Evolutionary conservation across 139 green algal genomes (phyloP).

Genomic region (Mesotaenium endlicherianum): DNA sequence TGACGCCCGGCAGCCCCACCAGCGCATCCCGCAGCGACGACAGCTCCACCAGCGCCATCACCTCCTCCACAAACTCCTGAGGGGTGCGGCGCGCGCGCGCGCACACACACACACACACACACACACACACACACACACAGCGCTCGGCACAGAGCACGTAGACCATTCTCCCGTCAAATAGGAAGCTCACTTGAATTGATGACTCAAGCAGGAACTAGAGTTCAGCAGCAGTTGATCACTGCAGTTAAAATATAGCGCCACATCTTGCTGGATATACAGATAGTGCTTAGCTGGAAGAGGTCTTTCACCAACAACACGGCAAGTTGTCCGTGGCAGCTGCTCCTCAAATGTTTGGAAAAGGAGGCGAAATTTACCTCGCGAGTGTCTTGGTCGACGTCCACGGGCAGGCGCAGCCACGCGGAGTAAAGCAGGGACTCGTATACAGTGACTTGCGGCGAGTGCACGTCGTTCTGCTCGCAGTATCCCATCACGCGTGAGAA

Average conservation of each 20-base stretch:
- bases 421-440: constrained; percentile 62
- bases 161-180: no score
- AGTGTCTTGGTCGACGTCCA: constrained; percentile 30
- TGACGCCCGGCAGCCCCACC: constrained; percentile 50
- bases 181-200: no score
- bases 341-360: no score
- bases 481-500: constrained; percentile 65
- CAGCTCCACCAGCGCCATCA: constrained; percentile 76
- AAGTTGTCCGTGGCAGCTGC: no score
- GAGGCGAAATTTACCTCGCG: no score
- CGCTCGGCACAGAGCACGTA: no score
- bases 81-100: not conserved
- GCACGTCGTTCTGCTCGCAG: constrained; percentile 39
- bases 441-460: constrained; percentile 58
- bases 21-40: constrained; percentile 49
- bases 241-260: no score
- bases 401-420: constrained; percentile 64
- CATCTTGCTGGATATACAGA: no score
- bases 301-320: constrained; percentile 67
- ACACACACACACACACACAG: no score
- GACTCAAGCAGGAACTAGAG: no score
- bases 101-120: not conserved
- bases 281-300: not conserved
- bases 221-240: no score
- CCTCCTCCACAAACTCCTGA: constrained; percentile 62